Evolutionary conservation across 768 basidiomycete species (phyloP), one percentile per base, ranked within the genome.

Genomic region (Panaeolus papilionaceus): DNA sequence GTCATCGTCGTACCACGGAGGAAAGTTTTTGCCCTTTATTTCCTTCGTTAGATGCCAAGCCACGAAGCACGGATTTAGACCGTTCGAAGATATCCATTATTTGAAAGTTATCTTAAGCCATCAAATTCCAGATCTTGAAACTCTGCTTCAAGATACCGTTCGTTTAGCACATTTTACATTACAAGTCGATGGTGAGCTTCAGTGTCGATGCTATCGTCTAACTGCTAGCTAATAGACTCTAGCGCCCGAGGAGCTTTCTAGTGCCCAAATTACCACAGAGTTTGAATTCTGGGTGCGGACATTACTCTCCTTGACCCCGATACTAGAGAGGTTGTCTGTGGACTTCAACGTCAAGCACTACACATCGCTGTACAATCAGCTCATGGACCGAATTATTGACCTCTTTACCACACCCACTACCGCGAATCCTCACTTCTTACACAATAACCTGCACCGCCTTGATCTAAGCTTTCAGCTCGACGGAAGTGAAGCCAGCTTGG

Each of bases 131-230:
- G 42, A 44, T 23, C n/a, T 49, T 1, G 20, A 8, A 18, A 23
- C 47, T 23, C 47, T 49, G 9, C 47, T 49, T 49, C 47, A 49
- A 49, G 47, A 49, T 20, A 49, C 47, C 20, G 8, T 49, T 49
- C 23, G n/a, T 2, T 49, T 49, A n/a, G 23, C 47, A 12, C 20
- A 49, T 49, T 23, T 49, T 20, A 49, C 47, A 8, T 20, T 49
- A 20, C 47, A 26, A 18, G 7, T 49, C 20, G 42, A 44, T 49
- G 20, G 47, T 49, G 47, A 49, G n/a, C 16, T 20, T 20, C 20
- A 20, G 47, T 23, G 7, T 10, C 20, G 16, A 23, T 26, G 4
- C n/a, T 49, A 20, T 12, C 8, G 47, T 4, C 47, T 2, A 49
- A 18, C 16, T 49, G 8, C n/a, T 26, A 10, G 23, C 20, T 3